These are phyloP conservation scores for Heritiera fomes DNA, from an alignment of 345 rosid species.

Conservation along the genomic window DNA sequence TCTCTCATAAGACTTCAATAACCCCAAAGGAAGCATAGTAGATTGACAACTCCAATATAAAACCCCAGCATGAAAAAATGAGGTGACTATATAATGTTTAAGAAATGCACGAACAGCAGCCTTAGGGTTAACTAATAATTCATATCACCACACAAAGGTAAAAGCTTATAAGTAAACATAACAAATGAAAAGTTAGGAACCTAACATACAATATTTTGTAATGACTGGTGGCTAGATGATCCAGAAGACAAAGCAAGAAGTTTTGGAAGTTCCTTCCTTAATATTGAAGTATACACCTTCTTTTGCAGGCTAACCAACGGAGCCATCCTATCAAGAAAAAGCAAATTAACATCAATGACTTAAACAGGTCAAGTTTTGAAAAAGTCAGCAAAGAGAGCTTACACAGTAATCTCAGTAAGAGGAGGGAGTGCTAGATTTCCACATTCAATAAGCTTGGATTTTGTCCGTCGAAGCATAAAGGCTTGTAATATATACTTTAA, in stretches of 20 bases:
- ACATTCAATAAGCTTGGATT: constrained; percentile 64
- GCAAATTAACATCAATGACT: constrained; percentile 5
- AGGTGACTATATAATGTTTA: neutral
- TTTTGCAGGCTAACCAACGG: constrained; percentile 75
- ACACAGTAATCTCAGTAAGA: constrained; percentile 86
- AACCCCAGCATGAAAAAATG: neutral
- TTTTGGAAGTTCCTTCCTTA: constrained; percentile 88
- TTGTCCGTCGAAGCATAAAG: constrained; percentile 89
- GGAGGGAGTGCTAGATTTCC: constrained; percentile 78
- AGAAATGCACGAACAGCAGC: neutral
- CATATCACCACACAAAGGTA: neutral
- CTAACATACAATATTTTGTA: constrained; percentile 75
- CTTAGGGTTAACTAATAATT: neutral
- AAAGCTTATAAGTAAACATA: neutral
- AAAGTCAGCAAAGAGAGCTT: constrained; percentile 24
- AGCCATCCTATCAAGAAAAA: constrained; percentile 59
- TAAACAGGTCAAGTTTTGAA: constrained; percentile 4
- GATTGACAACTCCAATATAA: neutral
- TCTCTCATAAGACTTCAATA: neutral
- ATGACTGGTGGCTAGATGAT: constrained; percentile 59
- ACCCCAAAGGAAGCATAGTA: neutral
- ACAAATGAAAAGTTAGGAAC: constrained; percentile 14
- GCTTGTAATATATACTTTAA: constrained; percentile 64
- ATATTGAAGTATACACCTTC: constrained; percentile 71
- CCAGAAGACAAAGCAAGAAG: constrained; percentile 72